A percentile compares a stretch with the other conserved stretches of the same genome.
phyloP scores from a whole-genome alignment of 768 basidiomycete genomes.

The Boletus fagicola region DNA sequence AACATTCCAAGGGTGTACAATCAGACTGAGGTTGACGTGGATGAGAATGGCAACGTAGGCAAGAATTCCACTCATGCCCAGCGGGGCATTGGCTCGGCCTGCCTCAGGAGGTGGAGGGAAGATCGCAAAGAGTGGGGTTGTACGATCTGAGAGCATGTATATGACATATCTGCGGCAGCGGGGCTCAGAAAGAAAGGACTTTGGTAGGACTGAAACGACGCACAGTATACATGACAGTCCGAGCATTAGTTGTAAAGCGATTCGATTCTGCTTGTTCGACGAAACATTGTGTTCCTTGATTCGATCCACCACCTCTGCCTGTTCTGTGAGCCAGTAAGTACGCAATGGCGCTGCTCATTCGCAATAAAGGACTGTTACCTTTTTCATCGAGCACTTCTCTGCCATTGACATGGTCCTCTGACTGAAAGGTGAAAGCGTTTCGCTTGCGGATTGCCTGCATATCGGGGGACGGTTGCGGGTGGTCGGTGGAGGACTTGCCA shows the following conservation, averaged over 20 bases:
- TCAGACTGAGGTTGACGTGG: constrained; percentile 48
- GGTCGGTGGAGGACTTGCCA: not conserved
- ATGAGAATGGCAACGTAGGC: constrained; percentile 48
- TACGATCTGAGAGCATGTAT: constrained; percentile 42
- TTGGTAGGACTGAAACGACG: constrained; percentile 15
- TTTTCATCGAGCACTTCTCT: constrained; percentile 50
- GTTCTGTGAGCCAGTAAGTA: constrained; percentile 43
- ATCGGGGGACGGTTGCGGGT: not conserved
- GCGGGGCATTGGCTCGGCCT: constrained; percentile 26
- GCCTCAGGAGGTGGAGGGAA: constrained; percentile 34
- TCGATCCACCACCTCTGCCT: constrained; percentile 53
- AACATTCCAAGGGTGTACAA: constrained; percentile 39
- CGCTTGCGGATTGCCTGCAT: constrained; percentile 43
- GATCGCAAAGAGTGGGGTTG: constrained; percentile 48
- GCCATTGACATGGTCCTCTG: constrained; percentile 33
- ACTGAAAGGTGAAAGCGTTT: constrained; percentile 41
- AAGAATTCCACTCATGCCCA: constrained; percentile 47
- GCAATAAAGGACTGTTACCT: constrained; percentile 33
- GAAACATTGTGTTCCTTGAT: constrained; percentile 45
- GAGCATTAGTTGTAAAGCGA: constrained; percentile 42
- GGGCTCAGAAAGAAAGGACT: constrained; percentile 8
- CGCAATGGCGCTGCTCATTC: not conserved
- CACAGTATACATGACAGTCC: constrained; percentile 48
- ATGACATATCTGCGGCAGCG: constrained; percentile 43
- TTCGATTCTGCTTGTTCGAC: constrained; percentile 42